Evolutionary conservation across 306 rosid genomes (phyloP).

Genomic region (Prunus campanulata): DNA sequence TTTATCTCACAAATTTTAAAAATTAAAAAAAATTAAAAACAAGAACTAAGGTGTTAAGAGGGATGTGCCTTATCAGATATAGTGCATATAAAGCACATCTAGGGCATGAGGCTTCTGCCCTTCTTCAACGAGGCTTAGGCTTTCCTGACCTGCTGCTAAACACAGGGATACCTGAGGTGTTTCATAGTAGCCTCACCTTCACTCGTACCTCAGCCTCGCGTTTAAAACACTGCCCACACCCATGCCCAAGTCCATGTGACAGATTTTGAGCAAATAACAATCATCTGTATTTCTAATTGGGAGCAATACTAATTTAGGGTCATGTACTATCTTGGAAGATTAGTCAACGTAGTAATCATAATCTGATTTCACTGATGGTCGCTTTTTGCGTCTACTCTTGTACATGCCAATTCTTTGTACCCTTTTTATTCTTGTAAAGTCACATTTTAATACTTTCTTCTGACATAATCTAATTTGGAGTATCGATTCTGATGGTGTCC

Average conservation of each 20-base stretch:
- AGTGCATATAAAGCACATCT: no score
- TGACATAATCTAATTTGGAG: background rate
- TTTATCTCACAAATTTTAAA: no score
- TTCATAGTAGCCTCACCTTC: background rate
- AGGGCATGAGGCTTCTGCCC: no score
- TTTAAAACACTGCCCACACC: background rate
- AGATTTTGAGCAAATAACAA: background rate
- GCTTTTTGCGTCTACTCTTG: background rate
- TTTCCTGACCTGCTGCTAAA: background rate
- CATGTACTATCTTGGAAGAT: background rate
- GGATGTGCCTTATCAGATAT: no score
- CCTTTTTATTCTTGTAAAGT: background rate
- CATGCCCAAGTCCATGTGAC: background rate
- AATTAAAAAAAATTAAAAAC: no score
- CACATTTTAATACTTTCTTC: background rate
- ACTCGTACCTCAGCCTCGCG: background rate
- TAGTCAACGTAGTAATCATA: background rate
- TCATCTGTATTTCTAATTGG: background rate
- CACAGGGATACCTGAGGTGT: background rate
- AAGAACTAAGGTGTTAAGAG: no score
- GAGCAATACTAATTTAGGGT: background rate
- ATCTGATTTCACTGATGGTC: background rate
- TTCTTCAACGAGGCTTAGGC: no score
- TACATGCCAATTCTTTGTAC: background rate
- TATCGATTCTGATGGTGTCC: constrained; percentile 21